These are phyloP conservation scores for Penicillium sumatraense DNA, from an alignment of 2,329 filamentous ascomycete genomes.

Conservation along the genomic window DNA sequence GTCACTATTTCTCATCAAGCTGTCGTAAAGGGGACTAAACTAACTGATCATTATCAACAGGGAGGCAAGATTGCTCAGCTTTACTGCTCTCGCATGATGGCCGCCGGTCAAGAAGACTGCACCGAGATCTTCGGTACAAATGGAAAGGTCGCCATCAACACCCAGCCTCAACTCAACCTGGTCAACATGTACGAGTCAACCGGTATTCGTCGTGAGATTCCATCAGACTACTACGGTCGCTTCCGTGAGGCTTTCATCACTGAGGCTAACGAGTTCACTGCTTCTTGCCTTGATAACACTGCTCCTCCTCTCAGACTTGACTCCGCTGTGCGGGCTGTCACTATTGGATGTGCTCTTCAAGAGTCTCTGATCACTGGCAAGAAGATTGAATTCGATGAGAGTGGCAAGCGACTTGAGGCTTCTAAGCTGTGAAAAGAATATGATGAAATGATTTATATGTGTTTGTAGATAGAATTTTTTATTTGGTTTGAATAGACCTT, in stretches of 20 bases:
- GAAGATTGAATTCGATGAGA: constrained; percentile 46
- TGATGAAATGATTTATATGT: not conserved
- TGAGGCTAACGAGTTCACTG: constrained; percentile 67
- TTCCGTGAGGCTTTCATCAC: constrained; percentile 66
- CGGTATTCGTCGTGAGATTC: constrained; percentile 62
- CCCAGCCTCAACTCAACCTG: constrained; percentile 58
- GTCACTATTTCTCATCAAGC: not conserved
- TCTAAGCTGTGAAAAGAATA: not conserved
- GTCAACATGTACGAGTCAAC: constrained; percentile 58
- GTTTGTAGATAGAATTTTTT: not conserved
- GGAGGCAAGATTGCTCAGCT: constrained; percentile 12
- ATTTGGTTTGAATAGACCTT: not conserved
- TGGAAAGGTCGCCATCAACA: constrained; percentile 65
- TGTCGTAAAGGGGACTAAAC: not conserved
- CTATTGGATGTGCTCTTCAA: constrained; percentile 63
- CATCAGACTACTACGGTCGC: constrained; percentile 64
- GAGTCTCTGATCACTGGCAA: constrained; percentile 57
- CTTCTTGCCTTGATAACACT: constrained; percentile 59
- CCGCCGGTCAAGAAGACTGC: constrained; percentile 66
- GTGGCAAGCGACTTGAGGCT: constrained; percentile 1
- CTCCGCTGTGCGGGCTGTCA: constrained; percentile 59
- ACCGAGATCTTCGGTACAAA: constrained; percentile 68
- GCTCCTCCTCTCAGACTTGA: constrained; percentile 59
- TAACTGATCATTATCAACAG: not conserved
- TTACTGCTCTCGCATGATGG: constrained; percentile 58